phyloP scores from a whole-genome alignment of 1,284 basidiomycete species.

The Lentinula novae-zelandiae region DNA sequence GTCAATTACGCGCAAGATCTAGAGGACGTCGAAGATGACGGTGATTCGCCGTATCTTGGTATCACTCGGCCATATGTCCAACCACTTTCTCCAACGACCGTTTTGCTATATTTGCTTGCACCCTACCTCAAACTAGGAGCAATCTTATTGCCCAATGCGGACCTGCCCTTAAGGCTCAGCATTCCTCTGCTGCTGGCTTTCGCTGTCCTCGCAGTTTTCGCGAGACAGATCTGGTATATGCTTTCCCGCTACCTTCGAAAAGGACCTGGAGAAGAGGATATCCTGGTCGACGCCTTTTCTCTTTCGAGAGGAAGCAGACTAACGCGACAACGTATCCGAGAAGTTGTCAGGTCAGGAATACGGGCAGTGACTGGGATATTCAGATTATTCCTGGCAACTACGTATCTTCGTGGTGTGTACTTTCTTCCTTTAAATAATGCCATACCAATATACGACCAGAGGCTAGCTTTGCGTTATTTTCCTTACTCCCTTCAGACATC shows the following conservation, averaged over 20 bases:
- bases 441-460: conserved; percentile 32
- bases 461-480: conserved; percentile 46
- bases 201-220: conserved; percentile 54
- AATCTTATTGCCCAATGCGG: conserved; percentile 47
- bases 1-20: background rate
- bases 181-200: conserved; percentile 51
- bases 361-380: conserved; percentile 39
- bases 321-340: conserved; percentile 26
- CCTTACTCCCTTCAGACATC: conserved; percentile 34
- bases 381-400: conserved; percentile 47
- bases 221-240: conserved; percentile 71
- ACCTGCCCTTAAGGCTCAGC: conserved; percentile 44
- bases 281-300: conserved; percentile 60
- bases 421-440: background rate
- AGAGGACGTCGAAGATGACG: conserved; percentile 39
- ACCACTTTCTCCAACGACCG: conserved; percentile 50
- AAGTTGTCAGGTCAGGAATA: conserved; percentile 36
- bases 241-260: conserved; percentile 64
- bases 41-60: conserved; percentile 37
- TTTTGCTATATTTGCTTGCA: conserved; percentile 66
- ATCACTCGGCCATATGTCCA: conserved; percentile 44
- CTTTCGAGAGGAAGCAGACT: conserved; percentile 45
- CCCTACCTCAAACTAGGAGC: conserved; percentile 70
- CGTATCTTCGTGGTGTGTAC: conserved; percentile 63
- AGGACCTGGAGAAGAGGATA: conserved; percentile 53